Percentiles rank a stretch among this genome's conserved stretches.
These are phyloP conservation scores for Capsella rubella DNA, from an alignment of 441 rosid genomes.

Conservation along the genomic window DNA sequence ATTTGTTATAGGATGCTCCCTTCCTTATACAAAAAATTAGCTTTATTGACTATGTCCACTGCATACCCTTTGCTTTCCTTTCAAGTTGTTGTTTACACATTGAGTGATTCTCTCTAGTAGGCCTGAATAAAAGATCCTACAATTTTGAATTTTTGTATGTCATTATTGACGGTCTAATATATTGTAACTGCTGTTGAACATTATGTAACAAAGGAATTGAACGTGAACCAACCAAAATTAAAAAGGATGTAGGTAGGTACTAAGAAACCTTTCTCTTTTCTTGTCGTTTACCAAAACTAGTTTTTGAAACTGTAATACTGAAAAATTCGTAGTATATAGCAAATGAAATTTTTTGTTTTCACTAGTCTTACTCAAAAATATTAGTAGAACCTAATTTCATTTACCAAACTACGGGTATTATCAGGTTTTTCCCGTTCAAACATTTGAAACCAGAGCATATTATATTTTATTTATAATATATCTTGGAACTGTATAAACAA, in stretches of 20 bases:
- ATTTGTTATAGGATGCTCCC: constrained; percentile 22
- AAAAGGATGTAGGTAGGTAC: background rate
- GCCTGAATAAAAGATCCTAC: background rate
- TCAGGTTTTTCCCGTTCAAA: no score
- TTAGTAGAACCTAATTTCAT: background rate
- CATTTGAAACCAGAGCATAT: no score
- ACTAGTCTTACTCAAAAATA: background rate
- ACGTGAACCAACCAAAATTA: background rate
- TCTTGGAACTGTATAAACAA: background rate
- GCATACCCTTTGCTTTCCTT: constrained; percentile 38
- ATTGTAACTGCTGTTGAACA: background rate
- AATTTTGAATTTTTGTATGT: background rate
- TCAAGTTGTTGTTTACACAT: constrained; percentile 29
- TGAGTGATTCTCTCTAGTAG: background rate
- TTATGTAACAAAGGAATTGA: background rate
- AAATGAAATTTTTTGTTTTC: no score
- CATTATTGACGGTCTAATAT: constrained; percentile 11
- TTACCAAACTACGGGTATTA: no score
- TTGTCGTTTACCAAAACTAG: background rate
- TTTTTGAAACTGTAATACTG: background rate
- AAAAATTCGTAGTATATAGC: background rate
- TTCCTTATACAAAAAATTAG: constrained; percentile 20
- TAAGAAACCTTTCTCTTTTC: background rate
- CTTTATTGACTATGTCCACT: constrained; percentile 37
- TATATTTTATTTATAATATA: no score